Conservation (phyloP, 73 alveolate species). For the Tetrahymena malaccensis region DNA sequence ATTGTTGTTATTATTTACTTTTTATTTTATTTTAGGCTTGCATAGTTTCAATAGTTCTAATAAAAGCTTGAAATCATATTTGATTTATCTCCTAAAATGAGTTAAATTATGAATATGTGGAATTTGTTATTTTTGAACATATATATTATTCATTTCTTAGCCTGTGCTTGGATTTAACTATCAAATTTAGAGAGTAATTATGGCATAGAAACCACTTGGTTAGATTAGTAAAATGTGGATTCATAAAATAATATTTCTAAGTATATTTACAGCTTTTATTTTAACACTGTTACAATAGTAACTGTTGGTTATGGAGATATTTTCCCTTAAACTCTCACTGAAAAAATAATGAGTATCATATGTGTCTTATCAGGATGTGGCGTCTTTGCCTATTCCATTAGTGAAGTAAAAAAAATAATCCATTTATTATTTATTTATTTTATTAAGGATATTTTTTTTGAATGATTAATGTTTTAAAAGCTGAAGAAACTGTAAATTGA, state of each 20-base stretch:
- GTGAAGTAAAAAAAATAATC: not conserved
- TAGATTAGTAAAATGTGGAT: not conserved
- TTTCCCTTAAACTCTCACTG: constrained; percentile 41
- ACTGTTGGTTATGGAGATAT: constrained; percentile 80
- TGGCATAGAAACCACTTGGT: not conserved
- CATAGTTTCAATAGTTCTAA: not conserved
- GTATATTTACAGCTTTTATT: constrained; percentile 55
- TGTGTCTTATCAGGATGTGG: constrained; percentile 49
- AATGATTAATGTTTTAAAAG: no score
- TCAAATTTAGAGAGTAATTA: not conserved
- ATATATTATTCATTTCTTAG: not conserved
- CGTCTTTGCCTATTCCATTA: constrained; percentile 46
- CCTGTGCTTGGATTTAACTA: not conserved
- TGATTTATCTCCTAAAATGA: not conserved
- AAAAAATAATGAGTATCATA: constrained; percentile 45
- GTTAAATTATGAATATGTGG: not conserved
- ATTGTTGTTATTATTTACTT: not conserved
- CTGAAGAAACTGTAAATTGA: no score
- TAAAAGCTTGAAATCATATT: not conserved
- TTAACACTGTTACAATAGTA: constrained; percentile 60
- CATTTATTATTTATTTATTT: no score
- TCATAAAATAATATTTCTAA: not conserved
- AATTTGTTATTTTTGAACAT: not conserved
- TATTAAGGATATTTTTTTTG: no score
- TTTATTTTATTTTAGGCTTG: not conserved